These are phyloP conservation scores for Dryas octopetala DNA, from an alignment of 306 rosid species.

Conservation along the genomic window DNA sequence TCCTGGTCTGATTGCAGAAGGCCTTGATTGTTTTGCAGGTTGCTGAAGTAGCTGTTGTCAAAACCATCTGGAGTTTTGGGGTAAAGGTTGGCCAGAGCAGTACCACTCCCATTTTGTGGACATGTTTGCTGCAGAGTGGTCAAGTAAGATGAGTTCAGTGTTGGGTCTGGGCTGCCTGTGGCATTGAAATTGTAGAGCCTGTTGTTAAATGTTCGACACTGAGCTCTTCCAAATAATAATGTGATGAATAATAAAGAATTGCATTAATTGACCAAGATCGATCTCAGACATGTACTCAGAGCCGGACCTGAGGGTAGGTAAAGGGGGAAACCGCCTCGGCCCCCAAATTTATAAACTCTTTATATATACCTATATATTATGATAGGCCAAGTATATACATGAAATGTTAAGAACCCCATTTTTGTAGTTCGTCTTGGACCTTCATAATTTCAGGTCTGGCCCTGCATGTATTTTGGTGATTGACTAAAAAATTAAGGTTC, in stretches of 20 bases:
- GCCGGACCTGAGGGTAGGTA: too few relatives aligned
- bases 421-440: too few relatives aligned
- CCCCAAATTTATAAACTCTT: too few relatives aligned
- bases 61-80: constrained; percentile 38
- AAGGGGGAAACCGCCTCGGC: too few relatives aligned
- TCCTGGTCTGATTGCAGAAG: constrained; percentile 64
- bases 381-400: too few relatives aligned
- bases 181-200: constrained; percentile 53
- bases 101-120: constrained; percentile 50
- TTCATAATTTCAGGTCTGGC: too few relatives aligned
- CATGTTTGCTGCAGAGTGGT: constrained; percentile 51
- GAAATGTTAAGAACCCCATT: too few relatives aligned
- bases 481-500: too few relatives aligned
- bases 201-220: constrained; percentile 43
- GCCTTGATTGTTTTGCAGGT: constrained; percentile 38
- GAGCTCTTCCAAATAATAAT: constrained; percentile 53
- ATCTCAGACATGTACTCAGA: too few relatives aligned
- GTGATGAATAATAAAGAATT: neutral
- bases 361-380: too few relatives aligned
- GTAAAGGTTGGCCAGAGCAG: constrained; percentile 47
- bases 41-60: constrained; percentile 61
- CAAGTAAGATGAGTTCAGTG: constrained; percentile 48
- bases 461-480: too few relatives aligned
- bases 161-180: constrained; percentile 56
- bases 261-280: too few relatives aligned